Base-by-base conservation (phyloP, 2,329 filamentous ascomycete species). In the Plectosphaerella cucumerina region DNA sequence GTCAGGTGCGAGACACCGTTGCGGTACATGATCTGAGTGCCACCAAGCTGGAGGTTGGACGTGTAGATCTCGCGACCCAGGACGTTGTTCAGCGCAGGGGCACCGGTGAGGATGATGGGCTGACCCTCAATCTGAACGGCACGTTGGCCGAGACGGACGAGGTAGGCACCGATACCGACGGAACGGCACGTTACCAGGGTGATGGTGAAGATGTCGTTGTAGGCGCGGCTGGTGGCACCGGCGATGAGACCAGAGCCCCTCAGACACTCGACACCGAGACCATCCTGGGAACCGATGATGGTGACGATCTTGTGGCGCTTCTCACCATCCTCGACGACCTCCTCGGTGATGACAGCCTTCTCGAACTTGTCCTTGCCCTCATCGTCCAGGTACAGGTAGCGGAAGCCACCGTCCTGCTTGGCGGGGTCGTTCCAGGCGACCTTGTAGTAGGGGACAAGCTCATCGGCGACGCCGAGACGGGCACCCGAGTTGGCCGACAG, bases 11-110 rank as follows among this genome's bases (percentile, higher is more conserved):
- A 97, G 41, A 99, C 94, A 84, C 94, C 94, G 70, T 99, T 99
- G 76, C 90, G 92, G 84, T 99, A 97, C 94, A 99, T 99, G 81
- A 99, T 99, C 74, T 99, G 94, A n/a, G 94, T 99, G 62, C 94
- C 94, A 85, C 94, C 94, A 58, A 99, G 90, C 78, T 99, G 94
- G 66, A 99, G 75, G 81, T 99, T 99, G 54, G 94, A 97, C 21
- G 94, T 97, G 77, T 99, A 99, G 26, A 99, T 93, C 73, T 99
- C 94, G 61, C 95, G 91, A 64, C 94, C 94, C 54, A 99, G 85
- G 63, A 99, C 80, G 77, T 97, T 99, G 84, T 99, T 99, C 70
- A 99, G 87, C 53, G 94, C 94, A 58, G 90, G 90, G 46, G 94
- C 94, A 82, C 94, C 94, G 63, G 94, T 99, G 57, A 99, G 84